These are phyloP conservation scores for Brettanomyces anomalus DNA, from an alignment of 805 yeast species.

Conservation along the genomic window DNA sequence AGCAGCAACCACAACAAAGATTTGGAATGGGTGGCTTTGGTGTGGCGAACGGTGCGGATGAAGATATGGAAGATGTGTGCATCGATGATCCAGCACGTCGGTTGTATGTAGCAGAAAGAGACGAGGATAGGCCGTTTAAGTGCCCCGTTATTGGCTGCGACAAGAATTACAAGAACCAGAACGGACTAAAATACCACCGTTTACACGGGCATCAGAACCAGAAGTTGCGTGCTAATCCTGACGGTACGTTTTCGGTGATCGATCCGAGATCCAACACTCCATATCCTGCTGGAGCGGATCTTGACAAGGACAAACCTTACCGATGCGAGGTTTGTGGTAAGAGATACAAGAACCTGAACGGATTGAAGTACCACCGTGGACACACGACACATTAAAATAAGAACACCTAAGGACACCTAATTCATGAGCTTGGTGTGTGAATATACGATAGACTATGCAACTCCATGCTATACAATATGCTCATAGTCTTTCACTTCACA, in stretches of 20 bases:
- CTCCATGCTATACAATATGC: too few species aligned
- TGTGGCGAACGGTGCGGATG: not conserved
- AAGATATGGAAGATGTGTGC: conserved; percentile 41
- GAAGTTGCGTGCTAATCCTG: conserved; percentile 80
- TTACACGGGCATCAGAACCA: conserved; percentile 97
- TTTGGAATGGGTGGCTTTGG: not conserved
- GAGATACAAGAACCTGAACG: conserved; percentile 91
- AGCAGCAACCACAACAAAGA: not conserved
- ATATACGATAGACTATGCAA: not conserved
- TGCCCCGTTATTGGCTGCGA: conserved; percentile 99
- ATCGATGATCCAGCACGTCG: conserved; percentile 97
- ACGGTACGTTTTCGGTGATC: conserved; percentile 85
- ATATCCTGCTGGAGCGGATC: conserved; percentile 85
- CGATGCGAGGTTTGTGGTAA: conserved; percentile 98
- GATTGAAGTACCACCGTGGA: conserved; percentile 93
- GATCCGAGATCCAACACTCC: conserved; percentile 89
- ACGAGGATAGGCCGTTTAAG: conserved; percentile 89
- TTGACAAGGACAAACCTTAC: conserved; percentile 97
- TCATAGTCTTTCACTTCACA: too few species aligned
- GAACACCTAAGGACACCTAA: too few species aligned
- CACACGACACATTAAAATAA: conserved; percentile 96
- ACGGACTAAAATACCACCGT: conserved; percentile 92
- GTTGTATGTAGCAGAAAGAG: conserved; percentile 82
- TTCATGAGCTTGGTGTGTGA: not conserved
- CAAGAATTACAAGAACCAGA: conserved; percentile 94